Conservation (phyloP, 2,329 filamentous ascomycete species). For the Fusarium sp. region DNA sequence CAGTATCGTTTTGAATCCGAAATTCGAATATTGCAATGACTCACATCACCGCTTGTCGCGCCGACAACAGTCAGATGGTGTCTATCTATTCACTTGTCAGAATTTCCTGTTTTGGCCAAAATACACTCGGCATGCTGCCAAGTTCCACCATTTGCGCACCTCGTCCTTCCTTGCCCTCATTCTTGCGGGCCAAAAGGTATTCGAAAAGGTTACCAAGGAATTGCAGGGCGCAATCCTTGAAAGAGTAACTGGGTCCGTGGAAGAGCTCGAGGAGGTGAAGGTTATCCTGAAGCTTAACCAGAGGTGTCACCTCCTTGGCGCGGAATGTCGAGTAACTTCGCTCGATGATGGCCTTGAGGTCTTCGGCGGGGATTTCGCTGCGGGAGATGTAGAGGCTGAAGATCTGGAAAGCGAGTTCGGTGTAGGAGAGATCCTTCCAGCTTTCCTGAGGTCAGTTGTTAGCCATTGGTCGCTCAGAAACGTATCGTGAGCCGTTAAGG, state of each 20-base stretch:
- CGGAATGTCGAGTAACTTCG: conserved; percentile 91
- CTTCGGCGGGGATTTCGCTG: conserved; percentile 59
- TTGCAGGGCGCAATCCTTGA: conserved; percentile 90
- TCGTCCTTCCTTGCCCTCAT: conserved; percentile 63
- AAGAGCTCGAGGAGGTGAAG: conserved; percentile 89
- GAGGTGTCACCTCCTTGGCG: conserved; percentile 80
- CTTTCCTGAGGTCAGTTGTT: conserved; percentile 58
- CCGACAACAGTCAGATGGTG: conserved; percentile 89
- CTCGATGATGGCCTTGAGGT: conserved; percentile 83
- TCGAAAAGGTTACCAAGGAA: conserved; percentile 97
- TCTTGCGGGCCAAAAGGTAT: conserved; percentile 85
- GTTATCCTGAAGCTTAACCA: conserved; percentile 66
- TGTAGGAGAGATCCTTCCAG: conserved; percentile 84
- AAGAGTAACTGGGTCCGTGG: conserved; percentile 94
- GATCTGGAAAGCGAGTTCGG: conserved; percentile 86
- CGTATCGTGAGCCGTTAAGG: neutral
- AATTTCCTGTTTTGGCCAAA: neutral
- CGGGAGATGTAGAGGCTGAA: conserved; percentile 87
- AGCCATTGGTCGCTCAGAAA: neutral
- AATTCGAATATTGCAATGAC: neutral
- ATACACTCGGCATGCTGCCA: neutral
- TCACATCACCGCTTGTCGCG: conserved; percentile 80
- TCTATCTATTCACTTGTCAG: conserved; percentile 62
- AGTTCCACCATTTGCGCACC: conserved; percentile 49
- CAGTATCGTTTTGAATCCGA: neutral